Base-by-base conservation (phyloP, 2,329 filamentous ascomycete species). In the Hymenoscyphus linearis region DNA sequence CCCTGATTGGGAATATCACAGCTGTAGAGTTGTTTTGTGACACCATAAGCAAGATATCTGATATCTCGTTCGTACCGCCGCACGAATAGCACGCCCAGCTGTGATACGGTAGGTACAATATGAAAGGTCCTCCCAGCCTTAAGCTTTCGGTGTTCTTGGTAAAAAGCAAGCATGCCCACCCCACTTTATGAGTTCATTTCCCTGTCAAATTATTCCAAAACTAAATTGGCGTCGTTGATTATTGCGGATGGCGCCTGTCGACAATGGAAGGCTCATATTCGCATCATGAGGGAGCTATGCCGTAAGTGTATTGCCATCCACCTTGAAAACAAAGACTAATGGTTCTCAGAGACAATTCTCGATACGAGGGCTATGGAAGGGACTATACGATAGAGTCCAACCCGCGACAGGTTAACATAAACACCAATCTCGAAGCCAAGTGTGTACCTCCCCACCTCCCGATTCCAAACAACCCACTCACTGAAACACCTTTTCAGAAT, bases 401-500 rank as follows among this genome's bases (percentile, higher is more conserved):
- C 25, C 36, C 52, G 27, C 59, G 57, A 13, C 65, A 64, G 16
- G 57, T 66, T 52, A 65, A 64, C 52, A 27, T 67, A 27, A 67
- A 67, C 52, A 54, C 64, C 25, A 66, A 67, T 50, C 59, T 67
- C 14, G 65, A 67, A 34, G 65, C 62, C 37, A 62, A 61, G 65
- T 65, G 54, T 22, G 5, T 9, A 35, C 10, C 9, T 14, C n/a
- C 27, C 16, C 25, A 18, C 53, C 26, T 57, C 37, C 5, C 2
- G 10, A 6, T 3, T 34, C 22, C 12, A 44, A 14, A 13, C 36
- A 16, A 57, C 40, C 27, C 13, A n/a, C 40, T 62, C 31, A 64
- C 25, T 40, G 16, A 22, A 25, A 27, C n/a, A 37, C 3, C 9
- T 59, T 44, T 9, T 44, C 40, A 82, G 80, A 65, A 78, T 83